Evolutionary conservation across 1,284 basidiomycete species (phyloP).

Genomic region (Earliella scabrosa): DNA sequence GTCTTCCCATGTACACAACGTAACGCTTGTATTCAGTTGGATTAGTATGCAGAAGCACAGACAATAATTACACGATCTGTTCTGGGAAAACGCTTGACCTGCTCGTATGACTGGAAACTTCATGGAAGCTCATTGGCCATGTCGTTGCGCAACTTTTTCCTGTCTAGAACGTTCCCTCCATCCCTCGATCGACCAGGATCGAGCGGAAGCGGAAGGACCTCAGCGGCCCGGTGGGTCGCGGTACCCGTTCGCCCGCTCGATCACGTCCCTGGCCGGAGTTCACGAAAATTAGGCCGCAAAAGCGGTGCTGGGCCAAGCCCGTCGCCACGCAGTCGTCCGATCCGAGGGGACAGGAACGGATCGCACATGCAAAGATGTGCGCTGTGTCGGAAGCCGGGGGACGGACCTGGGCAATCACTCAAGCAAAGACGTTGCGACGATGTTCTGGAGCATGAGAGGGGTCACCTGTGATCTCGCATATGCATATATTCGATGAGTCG

Average conservation of each 20-base stretch:
- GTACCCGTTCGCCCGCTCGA: not conserved
- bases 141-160: too few species aligned
- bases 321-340: too few species aligned
- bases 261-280: not conserved
- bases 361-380: not conserved
- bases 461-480: slow-evolving; percentile 3
- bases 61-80: too few species aligned
- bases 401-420: slow-evolving; percentile 2
- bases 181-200: too few species aligned
- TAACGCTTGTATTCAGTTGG: not conserved
- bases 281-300: not conserved
- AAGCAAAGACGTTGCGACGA: not conserved
- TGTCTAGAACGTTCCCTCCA: too few species aligned
- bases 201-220: too few species aligned
- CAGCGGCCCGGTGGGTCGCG: not conserved
- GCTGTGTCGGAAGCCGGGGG: not conserved
- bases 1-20: not conserved
- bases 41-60: not conserved
- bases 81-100: too few species aligned
- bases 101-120: too few species aligned
- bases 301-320: not conserved
- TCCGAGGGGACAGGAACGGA: too few species aligned
- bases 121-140: too few species aligned
- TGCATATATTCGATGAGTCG: not conserved
- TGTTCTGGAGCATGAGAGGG: not conserved